phyloP scores from a whole-genome alignment of 2,329 filamentous ascomycete species.

The Microdochium trichocladiopsis region DNA sequence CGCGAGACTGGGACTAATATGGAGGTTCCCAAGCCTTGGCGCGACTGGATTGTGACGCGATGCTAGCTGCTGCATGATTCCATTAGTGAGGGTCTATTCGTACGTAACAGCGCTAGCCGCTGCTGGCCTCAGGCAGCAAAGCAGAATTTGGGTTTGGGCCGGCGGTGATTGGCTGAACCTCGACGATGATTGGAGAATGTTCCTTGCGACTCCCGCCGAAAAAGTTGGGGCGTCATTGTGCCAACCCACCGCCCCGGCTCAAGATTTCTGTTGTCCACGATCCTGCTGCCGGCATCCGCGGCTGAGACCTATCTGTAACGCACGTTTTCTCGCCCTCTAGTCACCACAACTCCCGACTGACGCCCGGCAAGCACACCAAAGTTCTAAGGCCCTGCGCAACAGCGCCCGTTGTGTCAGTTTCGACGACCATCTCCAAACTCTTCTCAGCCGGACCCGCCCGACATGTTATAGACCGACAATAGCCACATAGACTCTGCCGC shows the following conservation, averaged over 20 bases:
- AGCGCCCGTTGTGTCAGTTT: not conserved
- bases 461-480: not conserved
- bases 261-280: constrained; percentile 2
- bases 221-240: constrained; percentile 21
- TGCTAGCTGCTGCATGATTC: not conserved
- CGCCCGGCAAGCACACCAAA: not conserved
- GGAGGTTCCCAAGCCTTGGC: too few relatives aligned
- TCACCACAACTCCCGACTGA: not conserved
- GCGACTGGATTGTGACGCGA: not conserved
- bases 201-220: constrained; percentile 9
- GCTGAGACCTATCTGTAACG: not conserved
- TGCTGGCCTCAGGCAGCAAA: not conserved
- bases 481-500: too few relatives aligned
- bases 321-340: not conserved
- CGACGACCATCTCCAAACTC: not conserved
- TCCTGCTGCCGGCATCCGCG: not conserved
- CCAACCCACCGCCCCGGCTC: constrained; percentile 5
- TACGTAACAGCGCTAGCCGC: too few relatives aligned
- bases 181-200: constrained; percentile 5
- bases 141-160: constrained; percentile 1
- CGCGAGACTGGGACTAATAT: too few relatives aligned
- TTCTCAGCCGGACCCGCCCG: not conserved
- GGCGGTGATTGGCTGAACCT: constrained; percentile 2
- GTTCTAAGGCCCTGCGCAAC: not conserved
- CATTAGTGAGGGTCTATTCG: too few relatives aligned